Percentiles rank a stretch among this genome's conserved stretches.
Evolutionary conservation across 108 stramenopile species (phyloP).

Genomic region (Hondaea fermentalgiana): DNA sequence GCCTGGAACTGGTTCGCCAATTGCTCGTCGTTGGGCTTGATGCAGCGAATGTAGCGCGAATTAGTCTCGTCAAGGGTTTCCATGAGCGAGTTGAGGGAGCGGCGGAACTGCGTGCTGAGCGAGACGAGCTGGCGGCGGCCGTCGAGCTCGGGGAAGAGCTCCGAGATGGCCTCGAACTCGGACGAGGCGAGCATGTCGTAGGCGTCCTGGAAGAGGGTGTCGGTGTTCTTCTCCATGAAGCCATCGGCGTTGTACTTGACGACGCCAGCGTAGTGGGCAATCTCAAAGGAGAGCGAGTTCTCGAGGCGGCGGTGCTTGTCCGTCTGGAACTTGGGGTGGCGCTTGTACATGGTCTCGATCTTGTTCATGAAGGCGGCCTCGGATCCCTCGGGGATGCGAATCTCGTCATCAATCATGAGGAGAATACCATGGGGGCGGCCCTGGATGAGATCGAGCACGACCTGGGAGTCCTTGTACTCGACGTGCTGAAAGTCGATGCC

Average conservation of each 20-base stretch:
- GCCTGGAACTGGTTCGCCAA: slow-evolving; percentile 70
- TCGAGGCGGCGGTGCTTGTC: slow-evolving; percentile 31
- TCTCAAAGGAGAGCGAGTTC: slow-evolving; percentile 51
- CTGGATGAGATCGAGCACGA: slow-evolving; percentile 49
- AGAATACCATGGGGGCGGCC: slow-evolving; percentile 51
- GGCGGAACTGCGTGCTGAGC: slow-evolving; percentile 43
- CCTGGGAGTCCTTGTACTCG: slow-evolving; percentile 50
- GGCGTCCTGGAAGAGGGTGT: slow-evolving; percentile 60
- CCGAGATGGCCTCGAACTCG: slow-evolving; percentile 2
- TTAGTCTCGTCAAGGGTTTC: slow-evolving; percentile 61
- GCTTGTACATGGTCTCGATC: slow-evolving; percentile 3
- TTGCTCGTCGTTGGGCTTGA: slow-evolving; percentile 80
- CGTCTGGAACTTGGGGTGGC: slow-evolving; percentile 19
- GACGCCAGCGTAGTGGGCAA: slow-evolving; percentile 78
- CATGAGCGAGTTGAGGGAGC: slow-evolving; percentile 70
- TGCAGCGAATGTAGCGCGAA: slow-evolving; percentile 80
- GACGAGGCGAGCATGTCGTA: slow-evolving; percentile 55
- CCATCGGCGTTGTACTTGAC: slow-evolving; percentile 72
- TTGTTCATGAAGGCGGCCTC: slow-evolving; percentile 29
- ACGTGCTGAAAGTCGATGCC: slow-evolving; percentile 18
- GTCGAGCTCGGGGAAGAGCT: background rate
- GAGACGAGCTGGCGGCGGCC: background rate
- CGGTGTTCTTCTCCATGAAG: slow-evolving; percentile 81
- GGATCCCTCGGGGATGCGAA: slow-evolving; percentile 25
- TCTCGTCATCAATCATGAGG: slow-evolving; percentile 46